A percentile compares a stretch with the other conserved stretches of the same genome.
Conservation (phyloP, 1,284 basidiomycete species). For the Cronartium quercuum region DNA sequence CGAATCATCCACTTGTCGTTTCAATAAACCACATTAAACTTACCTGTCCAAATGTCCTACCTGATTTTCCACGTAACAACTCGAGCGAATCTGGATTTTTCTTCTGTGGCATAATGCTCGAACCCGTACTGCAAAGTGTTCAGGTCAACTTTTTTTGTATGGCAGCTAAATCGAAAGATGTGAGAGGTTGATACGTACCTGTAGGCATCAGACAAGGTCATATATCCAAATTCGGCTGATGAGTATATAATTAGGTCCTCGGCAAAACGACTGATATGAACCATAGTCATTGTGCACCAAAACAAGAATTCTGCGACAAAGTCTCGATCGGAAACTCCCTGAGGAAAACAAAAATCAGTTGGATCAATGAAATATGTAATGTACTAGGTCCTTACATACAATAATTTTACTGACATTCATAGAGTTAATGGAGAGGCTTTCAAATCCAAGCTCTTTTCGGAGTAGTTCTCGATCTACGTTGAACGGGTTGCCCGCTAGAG, state of each 20-base stretch:
- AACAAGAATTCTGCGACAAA: slow-evolving; percentile 96
- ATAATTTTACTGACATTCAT: slow-evolving; percentile 56
- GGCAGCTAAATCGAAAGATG: neutral
- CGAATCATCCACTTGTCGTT: too few species aligned
- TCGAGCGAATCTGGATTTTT: slow-evolving; percentile 98
- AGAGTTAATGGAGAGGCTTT: slow-evolving; percentile 80
- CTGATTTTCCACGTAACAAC: slow-evolving; percentile 86
- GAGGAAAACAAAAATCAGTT: slow-evolving; percentile 14
- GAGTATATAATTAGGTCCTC: slow-evolving; percentile 97
- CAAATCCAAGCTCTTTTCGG: slow-evolving; percentile 74
- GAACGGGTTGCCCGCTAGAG: slow-evolving; percentile 94
- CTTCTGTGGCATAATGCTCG: slow-evolving; percentile 99
- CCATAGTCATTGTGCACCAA: slow-evolving; percentile 88
- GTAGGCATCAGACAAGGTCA: slow-evolving; percentile 90
- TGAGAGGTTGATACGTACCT: slow-evolving; percentile 55
- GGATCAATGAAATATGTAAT: neutral
- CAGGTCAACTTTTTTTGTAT: too few species aligned
- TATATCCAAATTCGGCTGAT: slow-evolving; percentile 91
- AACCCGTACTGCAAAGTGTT: slow-evolving; percentile 72
- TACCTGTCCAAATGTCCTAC: slow-evolving; percentile 78
- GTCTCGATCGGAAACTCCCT: slow-evolving; percentile 88
- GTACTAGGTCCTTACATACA: too few species aligned
- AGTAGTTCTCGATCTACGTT: slow-evolving; percentile 79
- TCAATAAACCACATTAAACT: too few species aligned
- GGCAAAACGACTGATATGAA: slow-evolving; percentile 86